These are phyloP conservation scores for Mesembryanthemum crystallinum DNA, from an alignment of 148 eudicot species.

Conservation along the genomic window DNA sequence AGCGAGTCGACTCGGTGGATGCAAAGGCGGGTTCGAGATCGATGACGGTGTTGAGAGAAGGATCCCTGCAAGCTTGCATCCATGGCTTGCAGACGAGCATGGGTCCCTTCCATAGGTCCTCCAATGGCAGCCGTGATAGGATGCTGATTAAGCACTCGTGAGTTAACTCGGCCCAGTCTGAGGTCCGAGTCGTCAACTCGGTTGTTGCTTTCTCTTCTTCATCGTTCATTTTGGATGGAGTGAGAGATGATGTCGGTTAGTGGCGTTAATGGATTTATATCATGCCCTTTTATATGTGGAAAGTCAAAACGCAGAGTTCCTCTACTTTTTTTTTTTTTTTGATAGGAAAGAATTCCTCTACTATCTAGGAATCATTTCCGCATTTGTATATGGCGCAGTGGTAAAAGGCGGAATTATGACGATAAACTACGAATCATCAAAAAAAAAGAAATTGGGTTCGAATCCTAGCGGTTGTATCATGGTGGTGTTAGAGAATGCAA, in stretches of 20 bases:
- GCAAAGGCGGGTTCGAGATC: conserved; percentile 72
- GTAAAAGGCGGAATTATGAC: too few species aligned
- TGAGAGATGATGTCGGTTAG: not conserved
- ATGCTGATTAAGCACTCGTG: conserved; percentile 73
- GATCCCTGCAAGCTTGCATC: conserved; percentile 65
- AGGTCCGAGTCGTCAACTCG: conserved; percentile 24
- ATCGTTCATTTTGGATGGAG: conserved; percentile 27
- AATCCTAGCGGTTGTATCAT: too few species aligned
- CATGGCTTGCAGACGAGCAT: conserved; percentile 82
- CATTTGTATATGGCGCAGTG: too few species aligned
- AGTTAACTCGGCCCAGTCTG: conserved; percentile 84
- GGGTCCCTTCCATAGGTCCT: conserved; percentile 62
- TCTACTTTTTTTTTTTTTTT: too few species aligned
- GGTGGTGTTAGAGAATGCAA: too few species aligned
- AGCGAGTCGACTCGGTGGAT: conserved; percentile 51
- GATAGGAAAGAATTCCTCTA: too few species aligned
- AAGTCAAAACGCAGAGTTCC: too few species aligned
- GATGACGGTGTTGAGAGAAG: conserved; percentile 51
- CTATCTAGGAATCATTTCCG: too few species aligned
- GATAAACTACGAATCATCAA: too few species aligned
- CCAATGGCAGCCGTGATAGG: conserved; percentile 58
- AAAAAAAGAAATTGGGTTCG: too few species aligned
- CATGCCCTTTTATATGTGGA: too few species aligned
- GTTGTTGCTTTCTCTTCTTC: conserved; percentile 1
- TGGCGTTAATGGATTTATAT: too few species aligned